Evolutionary conservation across 1,284 basidiomycete species (phyloP), one percentile per base, ranked within the genome.

Genomic region (Irpex sp.): DNA sequence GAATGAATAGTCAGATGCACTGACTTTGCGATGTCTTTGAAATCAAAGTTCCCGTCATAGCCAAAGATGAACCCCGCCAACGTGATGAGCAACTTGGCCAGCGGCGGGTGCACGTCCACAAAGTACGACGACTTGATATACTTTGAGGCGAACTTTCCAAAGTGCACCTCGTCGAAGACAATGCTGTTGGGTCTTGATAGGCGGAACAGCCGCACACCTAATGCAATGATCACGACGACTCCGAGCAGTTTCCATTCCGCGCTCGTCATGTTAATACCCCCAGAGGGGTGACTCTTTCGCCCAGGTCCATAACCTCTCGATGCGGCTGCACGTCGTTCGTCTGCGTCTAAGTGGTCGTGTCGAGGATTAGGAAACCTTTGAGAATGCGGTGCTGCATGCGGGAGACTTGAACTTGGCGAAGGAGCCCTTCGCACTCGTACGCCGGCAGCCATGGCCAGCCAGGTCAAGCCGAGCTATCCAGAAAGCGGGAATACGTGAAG

Each of bases 111-210:
- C 1, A 99, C 96, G 71, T 99, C 97, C 75, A 99, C 86, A 77
- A 94, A 93, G 77, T 95, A 96, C 58, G 86, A 83, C 14, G 90
- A 91, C 74, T 93, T 92, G 80, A 96, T 91, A 73, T 93, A 96
- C 69, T 93, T 94, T 59, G 86, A 83, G 1, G 95, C 92, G 72
- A 97, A 96, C 73, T 96, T 96, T 63, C 95, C 95, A 75, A 98
- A 97, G 74, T 97, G 95, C 0, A 97, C 95, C 74, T 98, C 95
- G 71, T 98, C 95, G 73, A 98, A 98, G 93, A 97, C 94, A 42
- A 97, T 92, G 69, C 91, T 94, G 63, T 86, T 82, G 0, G 95
- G 94, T 70, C 86, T 82, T 39, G 88, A 90, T 57, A 97, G 77
- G 61, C 88, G 83, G 75, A 88, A 95, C 58, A 94, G 73, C 57